Conservation (phyloP, 148 eudicot genomes). For the Spergularia marina region DNA sequence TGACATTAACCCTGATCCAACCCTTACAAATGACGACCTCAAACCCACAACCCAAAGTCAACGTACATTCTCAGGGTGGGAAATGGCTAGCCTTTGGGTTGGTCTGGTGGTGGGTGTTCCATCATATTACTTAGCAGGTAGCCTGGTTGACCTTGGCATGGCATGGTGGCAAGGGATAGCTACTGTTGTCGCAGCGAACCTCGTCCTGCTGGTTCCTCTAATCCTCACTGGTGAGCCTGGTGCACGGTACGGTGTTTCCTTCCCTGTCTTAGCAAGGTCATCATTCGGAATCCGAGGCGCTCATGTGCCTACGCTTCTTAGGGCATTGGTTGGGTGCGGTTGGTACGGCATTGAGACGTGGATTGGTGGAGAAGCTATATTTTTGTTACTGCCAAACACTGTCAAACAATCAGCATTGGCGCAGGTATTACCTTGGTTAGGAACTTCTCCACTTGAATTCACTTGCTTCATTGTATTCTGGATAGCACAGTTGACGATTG, state of each 20-base stretch:
- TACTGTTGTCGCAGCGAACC: conserved; percentile 76
- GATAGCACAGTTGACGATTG: conserved; percentile 65
- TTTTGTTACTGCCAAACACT: conserved; percentile 50
- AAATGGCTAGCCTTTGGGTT: conserved; percentile 87
- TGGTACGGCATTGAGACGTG: conserved; percentile 98
- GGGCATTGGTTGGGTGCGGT: conserved; percentile 91
- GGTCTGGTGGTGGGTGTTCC: conserved; percentile 95
- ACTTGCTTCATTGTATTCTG: conserved; percentile 72
- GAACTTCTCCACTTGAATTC: conserved; percentile 82
- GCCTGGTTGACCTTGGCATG: conserved; percentile 93
- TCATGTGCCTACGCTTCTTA: conserved; percentile 67
- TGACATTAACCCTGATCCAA: conserved; percentile 44
- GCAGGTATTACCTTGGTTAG: conserved; percentile 57
- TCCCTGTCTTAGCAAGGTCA: conserved; percentile 86
- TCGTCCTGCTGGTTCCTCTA: conserved; percentile 57
- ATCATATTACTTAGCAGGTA: conserved; percentile 87
- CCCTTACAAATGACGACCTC: conserved; percentile 75
- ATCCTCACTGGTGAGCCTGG: conserved; percentile 86
- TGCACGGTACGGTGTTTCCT: conserved; percentile 72
- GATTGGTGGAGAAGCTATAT: conserved; percentile 96
- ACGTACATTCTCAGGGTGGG: conserved; percentile 74
- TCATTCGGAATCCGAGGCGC: conserved; percentile 87
- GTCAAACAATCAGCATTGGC: conserved; percentile 46
- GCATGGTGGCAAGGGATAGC: conserved; percentile 99
- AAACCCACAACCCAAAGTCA: conserved; percentile 52